Evolutionary conservation across 2,329 filamentous ascomycete species (phyloP), one percentile per base, ranked within the genome.

Genomic region (Colletotrichum musae): DNA sequence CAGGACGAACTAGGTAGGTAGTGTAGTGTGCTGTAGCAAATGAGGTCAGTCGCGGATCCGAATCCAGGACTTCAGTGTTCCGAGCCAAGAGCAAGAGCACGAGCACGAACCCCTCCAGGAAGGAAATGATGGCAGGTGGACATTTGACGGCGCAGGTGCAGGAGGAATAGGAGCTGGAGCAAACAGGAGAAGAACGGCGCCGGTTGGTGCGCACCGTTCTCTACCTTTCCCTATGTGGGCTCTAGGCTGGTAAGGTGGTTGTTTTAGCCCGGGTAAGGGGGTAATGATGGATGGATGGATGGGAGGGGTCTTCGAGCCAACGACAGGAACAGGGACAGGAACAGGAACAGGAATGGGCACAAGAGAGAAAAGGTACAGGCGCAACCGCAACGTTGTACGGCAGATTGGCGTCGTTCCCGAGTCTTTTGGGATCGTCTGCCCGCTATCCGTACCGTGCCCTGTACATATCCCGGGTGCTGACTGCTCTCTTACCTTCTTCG

Each of bases 21-120:
- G 36, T 13, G 36, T 13, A 39, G 36, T 7, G 36, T 39, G 36
- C 36, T 39, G 60, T 43, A 60, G 66, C 62, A 67, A 70, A 67
- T 70, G 67, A 66, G 67, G 56, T 67, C 67, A 70, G 66, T 61
- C 66, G 45, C 56, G 56, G 62, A 69, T 69, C 56, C 43, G 66
- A 36, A 64, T 53, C 62, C 58, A 61, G 45, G 36, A 50, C 66
- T 59, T 24, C 12, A 52, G 18, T 15, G 58, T 61, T 26, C 48
- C 48, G 36, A 36, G 59, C 39, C 48, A 47, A 62, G 59, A 50
- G 59, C 59, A 62, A 50, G 43, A 64, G 16, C 48, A 47, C 54
- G 59, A 50, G 59, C 59, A 62, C 56, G 43, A 64, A 16, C 45
- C 62, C 56, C 57, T 52, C 45, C 18, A 56, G 36, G 59, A 69